These are phyloP conservation scores for Apodospora peruviana DNA, from an alignment of 495 filamentous ascomycete genomes.

Conservation along the genomic window DNA sequence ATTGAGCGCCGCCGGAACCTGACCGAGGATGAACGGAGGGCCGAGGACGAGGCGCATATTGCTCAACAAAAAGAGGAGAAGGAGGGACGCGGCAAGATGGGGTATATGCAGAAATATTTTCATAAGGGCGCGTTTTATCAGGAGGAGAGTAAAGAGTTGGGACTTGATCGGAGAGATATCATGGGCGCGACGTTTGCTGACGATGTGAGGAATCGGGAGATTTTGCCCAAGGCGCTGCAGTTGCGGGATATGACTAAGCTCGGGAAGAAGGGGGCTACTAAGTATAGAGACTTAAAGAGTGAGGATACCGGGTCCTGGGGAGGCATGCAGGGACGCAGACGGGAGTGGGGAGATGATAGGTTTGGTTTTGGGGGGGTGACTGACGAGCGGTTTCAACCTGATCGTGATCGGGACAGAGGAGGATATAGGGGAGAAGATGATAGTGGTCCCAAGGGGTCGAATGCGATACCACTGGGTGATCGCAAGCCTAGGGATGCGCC, in stretches of 20 bases:
- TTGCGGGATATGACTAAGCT: slow-evolving; percentile 90
- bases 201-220: slow-evolving; percentile 69
- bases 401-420: slow-evolving; percentile 37
- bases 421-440: slow-evolving; percentile 13
- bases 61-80: slow-evolving; percentile 80
- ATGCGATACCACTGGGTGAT: slow-evolving; percentile 55
- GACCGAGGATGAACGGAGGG: slow-evolving; percentile 77
- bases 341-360: slow-evolving; percentile 36
- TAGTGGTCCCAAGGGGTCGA: slow-evolving; percentile 57
- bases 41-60: slow-evolving; percentile 77
- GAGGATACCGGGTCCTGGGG: slow-evolving; percentile 94
- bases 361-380: slow-evolving; percentile 36
- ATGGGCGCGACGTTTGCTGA: slow-evolving; percentile 77
- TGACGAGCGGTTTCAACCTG: slow-evolving; percentile 72
- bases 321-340: slow-evolving; percentile 48
- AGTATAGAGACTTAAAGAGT: slow-evolving; percentile 77
- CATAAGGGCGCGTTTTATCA: slow-evolving; percentile 96
- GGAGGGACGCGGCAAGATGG: slow-evolving; percentile 75
- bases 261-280: slow-evolving; percentile 86
- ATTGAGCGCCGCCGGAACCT: slow-evolving; percentile 83
- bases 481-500: slow-evolving; percentile 25
- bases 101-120: slow-evolving; percentile 92
- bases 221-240: slow-evolving; percentile 89
- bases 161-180: slow-evolving; percentile 68
- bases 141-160: slow-evolving; percentile 68